Conservation (phyloP, 257 asterid species). For the Cordia subcordata region DNA sequence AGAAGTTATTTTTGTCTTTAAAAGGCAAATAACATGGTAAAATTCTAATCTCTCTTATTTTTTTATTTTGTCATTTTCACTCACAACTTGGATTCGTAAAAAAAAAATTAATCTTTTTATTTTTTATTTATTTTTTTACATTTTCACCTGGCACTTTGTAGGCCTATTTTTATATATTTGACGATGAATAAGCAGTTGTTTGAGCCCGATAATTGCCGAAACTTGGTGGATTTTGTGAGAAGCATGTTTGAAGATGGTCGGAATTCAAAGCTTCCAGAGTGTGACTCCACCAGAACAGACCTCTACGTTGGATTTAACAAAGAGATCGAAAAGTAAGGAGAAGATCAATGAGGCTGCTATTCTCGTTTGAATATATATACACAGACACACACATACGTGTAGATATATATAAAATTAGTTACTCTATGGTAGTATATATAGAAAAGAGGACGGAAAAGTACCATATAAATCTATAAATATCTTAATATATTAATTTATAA, state of each 20-base stretch:
- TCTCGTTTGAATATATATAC: slow-evolving; percentile 43
- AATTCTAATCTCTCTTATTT: too few species aligned
- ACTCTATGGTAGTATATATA: too few species aligned
- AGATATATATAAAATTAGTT: slow-evolving; percentile 9
- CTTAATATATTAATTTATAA: too few species aligned
- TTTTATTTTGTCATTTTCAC: too few species aligned
- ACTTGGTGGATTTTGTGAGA: slow-evolving; percentile 66
- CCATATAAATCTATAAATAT: too few species aligned
- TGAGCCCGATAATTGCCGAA: slow-evolving; percentile 75
- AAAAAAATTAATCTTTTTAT: too few species aligned
- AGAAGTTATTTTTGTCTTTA: too few species aligned
- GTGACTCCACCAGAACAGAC: slow-evolving; percentile 63
- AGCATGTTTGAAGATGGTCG: slow-evolving; percentile 70
- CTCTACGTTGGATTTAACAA: slow-evolving; percentile 61
- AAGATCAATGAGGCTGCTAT: slow-evolving; percentile 40
- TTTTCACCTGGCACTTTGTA: too few species aligned
- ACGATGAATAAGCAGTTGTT: slow-evolving; percentile 77
- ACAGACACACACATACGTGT: slow-evolving; percentile 9
- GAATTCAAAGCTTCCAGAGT: slow-evolving; percentile 43
- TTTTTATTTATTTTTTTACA: too few species aligned
- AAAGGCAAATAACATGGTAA: too few species aligned
- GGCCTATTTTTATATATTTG: slow-evolving; percentile 71
- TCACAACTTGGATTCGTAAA: too few species aligned
- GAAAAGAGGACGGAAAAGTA: too few species aligned
- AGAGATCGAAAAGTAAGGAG: slow-evolving; percentile 21